Base-by-base conservation (phyloP, 805 yeast genomes). In the Starmera dryadoides region DNA sequence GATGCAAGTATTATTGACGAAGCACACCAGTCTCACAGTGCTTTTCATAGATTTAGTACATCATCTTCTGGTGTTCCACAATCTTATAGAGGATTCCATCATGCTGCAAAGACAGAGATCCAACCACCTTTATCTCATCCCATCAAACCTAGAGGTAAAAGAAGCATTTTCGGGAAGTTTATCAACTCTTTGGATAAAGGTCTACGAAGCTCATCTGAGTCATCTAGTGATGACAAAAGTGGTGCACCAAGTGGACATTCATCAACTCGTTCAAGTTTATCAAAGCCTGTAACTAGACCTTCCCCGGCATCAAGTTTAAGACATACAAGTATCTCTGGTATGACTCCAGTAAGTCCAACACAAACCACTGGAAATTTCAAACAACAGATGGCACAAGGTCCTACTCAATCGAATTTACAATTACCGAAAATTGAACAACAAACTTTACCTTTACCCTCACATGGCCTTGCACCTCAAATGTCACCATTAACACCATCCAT, bases 121-220 rank as follows among this genome's bases (percentile, higher is more conserved):
- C 52, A 65, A 3, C 77, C 78, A 1, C 77, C 78, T 3, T 59
- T 70, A 34, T 46, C 58, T 18, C 71, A 66, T n/a, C 77, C 77
- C 1, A 66, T 73, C 22, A 71, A 70, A 43, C 77, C 77, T 0
- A 60, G 43, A 34, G 39, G 43, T 2, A 54, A 48, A 37, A 51
- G 37, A 30, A 42, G 52, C 14, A 38, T 52, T 8, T 52, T 54
- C 35, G 60, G 58, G 2, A 55, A 54, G 38, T 53, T 56, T 36
- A 54, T 54, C 31, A 45, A 42, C 16, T 49, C 59, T 3, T 50
- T 48, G 10, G 58, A 50, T n/a, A 48, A 46, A 38, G 40, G 30
- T 26, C 39, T 26, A 15, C 6, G 37, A 26, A 26, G 14, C 19
- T 20, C 29, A 8, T 23, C 16, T 8, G 20, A 18, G 17, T 34